Evolutionary conservation across 805 yeast species (phyloP).

Genomic region (Wickerhamomyces chaumierensis): DNA sequence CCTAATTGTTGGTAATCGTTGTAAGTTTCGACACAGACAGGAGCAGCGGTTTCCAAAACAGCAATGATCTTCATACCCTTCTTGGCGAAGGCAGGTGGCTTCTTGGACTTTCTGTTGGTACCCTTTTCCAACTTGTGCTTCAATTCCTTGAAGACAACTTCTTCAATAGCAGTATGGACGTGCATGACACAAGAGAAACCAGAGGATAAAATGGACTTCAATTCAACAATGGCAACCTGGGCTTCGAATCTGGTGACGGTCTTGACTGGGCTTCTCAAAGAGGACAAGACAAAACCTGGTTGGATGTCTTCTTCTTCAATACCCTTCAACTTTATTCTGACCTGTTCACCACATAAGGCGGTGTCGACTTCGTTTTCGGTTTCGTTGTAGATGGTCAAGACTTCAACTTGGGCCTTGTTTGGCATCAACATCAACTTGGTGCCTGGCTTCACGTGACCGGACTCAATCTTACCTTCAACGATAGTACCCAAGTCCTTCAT

Average conservation of each 20-base stretch:
- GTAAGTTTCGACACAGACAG: conserved; percentile 90
- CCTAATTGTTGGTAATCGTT: conserved; percentile 93
- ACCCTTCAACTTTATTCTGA: conserved; percentile 84
- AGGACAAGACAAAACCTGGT: conserved; percentile 84
- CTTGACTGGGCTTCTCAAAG: conserved; percentile 78
- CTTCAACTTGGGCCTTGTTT: conserved; percentile 73
- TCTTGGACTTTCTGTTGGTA: conserved; percentile 91
- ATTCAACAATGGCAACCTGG: conserved; percentile 92
- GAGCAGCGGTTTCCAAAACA: conserved; percentile 69
- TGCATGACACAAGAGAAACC: conserved; percentile 99
- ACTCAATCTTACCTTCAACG: conserved; percentile 96
- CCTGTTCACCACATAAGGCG: conserved; percentile 96
- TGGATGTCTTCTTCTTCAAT: conserved; percentile 94
- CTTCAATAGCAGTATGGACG: conserved; percentile 96
- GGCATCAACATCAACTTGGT: conserved; percentile 82
- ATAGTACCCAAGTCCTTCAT: conserved; percentile 96
- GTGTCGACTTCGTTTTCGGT: conserved; percentile 87
- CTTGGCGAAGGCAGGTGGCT: conserved; percentile 96
- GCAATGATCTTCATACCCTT: conserved; percentile 98
- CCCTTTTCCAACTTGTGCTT: conserved; percentile 94
- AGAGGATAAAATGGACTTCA: conserved; percentile 85
- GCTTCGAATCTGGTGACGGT: conserved; percentile 90
- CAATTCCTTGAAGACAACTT: conserved; percentile 70
- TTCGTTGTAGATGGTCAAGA: conserved; percentile 81
- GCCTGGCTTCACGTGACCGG: conserved; percentile 84